Conservation (phyloP, 2,329 filamentous ascomycete genomes). For the Verticillium nonalfalfae region DNA sequence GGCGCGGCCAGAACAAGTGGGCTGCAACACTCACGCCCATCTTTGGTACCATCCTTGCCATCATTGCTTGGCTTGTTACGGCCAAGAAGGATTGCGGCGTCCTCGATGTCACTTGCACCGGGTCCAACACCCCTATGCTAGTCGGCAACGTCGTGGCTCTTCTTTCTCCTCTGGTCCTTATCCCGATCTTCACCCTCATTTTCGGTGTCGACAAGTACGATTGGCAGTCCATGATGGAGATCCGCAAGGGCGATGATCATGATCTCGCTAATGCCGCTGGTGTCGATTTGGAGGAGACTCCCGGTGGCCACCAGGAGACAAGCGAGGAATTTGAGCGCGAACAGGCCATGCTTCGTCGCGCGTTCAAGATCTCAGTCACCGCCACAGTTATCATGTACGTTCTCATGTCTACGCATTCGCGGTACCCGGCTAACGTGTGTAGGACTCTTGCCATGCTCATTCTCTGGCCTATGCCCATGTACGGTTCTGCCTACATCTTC, state of each 20-base stretch:
- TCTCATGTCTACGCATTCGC: no score
- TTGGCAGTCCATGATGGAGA: conserved; percentile 76
- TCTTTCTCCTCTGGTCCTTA: conserved; percentile 67
- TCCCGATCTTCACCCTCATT: conserved; percentile 67
- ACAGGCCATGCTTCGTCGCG: conserved; percentile 43
- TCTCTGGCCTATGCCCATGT: conserved; percentile 91
- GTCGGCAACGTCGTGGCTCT: conserved; percentile 81
- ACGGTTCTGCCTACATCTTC: conserved; percentile 76
- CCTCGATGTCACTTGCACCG: conserved; percentile 68
- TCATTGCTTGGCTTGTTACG: conserved; percentile 72
- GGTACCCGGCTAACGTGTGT: neutral
- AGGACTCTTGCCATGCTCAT: conserved; percentile 64
- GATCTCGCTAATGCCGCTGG: conserved; percentile 60
- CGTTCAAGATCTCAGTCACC: conserved; percentile 41
- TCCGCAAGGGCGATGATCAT: conserved; percentile 72
- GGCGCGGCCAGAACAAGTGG: conserved; percentile 70
- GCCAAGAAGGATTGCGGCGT: conserved; percentile 61
- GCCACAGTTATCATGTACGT: conserved; percentile 45
- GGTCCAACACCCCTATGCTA: conserved; percentile 79
- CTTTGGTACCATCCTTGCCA: conserved; percentile 57
- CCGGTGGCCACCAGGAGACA: conserved; percentile 27
- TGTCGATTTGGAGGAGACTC: conserved; percentile 39
- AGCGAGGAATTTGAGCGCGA: conserved; percentile 16
- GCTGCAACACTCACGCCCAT: conserved; percentile 63
- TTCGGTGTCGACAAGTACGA: conserved; percentile 65